Evolutionary conservation across 768 basidiomycete species (phyloP).

Genomic region (Coprinopsis sp.): DNA sequence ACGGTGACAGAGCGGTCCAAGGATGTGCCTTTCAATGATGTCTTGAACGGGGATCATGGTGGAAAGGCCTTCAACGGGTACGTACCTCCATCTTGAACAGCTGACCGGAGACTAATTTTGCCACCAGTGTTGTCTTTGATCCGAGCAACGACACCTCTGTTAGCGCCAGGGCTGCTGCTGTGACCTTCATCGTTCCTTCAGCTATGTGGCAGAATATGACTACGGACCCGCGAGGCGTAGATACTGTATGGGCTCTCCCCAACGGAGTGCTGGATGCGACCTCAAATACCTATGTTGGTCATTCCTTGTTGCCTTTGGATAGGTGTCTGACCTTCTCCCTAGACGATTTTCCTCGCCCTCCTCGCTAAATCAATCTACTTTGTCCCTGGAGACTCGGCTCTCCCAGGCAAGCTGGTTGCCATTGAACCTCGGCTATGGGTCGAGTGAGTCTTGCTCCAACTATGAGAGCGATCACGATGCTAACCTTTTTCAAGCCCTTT

Average conservation of each 20-base stretch:
- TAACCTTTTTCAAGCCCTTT: conserved; percentile 35
- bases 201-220: conserved; percentile 54
- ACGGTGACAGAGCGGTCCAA: not conserved
- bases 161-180: conserved; percentile 45
- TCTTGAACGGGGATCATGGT: conserved; percentile 41
- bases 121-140: conserved; percentile 40
- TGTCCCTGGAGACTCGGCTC: conserved; percentile 30
- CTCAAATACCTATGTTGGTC: conserved; percentile 44
- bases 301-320: not conserved
- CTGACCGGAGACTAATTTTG: not conserved
- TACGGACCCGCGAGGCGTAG: conserved; percentile 34
- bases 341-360: conserved; percentile 56
- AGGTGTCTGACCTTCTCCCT: not conserved
- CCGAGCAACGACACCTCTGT: conserved; percentile 39
- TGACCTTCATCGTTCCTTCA: conserved; percentile 49
- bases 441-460: conserved; percentile 40
- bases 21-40: conserved; percentile 3
- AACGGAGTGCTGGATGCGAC: conserved; percentile 55
- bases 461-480: not conserved
- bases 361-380: conserved; percentile 61
- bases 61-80: conserved; percentile 61
- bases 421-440: conserved; percentile 48
- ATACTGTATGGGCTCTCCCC: conserved; percentile 41
- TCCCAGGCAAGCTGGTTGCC: conserved; percentile 37
- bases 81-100: conserved; percentile 9